Evolutionary conservation across 495 filamentous ascomycete genomes (phyloP).

Genomic region (Talaromyces proteolyticus): DNA sequence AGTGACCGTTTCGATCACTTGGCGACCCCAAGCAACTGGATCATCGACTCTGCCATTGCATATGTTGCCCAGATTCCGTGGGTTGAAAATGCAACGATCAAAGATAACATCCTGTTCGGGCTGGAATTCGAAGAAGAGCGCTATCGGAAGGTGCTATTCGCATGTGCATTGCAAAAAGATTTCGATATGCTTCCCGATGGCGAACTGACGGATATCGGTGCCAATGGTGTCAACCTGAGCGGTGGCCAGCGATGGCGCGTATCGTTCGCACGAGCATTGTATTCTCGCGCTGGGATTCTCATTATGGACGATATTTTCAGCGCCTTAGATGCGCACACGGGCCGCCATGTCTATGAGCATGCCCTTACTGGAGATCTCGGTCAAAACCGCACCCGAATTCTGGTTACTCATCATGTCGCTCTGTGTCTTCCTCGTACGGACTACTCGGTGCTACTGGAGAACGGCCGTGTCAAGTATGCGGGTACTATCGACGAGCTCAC

Average conservation of each 20-base stretch:
- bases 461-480: too few species aligned
- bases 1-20: conserved; percentile 42
- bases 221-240: conserved; percentile 73
- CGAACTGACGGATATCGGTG: conserved; percentile 67
- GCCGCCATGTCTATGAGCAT: conserved; percentile 67
- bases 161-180: conserved; percentile 65
- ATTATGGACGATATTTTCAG: conserved; percentile 79
- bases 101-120: conserved; percentile 66
- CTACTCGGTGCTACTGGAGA: conserved; percentile 59
- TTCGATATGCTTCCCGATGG: conserved; percentile 66
- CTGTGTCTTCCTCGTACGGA: conserved; percentile 62
- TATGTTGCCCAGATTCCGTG: conserved; percentile 78
- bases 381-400: conserved; percentile 59
- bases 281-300: conserved; percentile 70
- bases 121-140: conserved; percentile 56
- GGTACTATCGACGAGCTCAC: too few species aligned
- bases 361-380: conserved; percentile 63
- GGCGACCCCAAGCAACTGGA: conserved; percentile 62
- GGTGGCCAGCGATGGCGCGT: conserved; percentile 76
- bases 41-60: conserved; percentile 58
- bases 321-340: conserved; percentile 58
- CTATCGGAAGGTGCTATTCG: conserved; percentile 57
- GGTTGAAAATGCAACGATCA: conserved; percentile 73
- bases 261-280: conserved; percentile 72
- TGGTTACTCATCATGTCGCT: conserved; percentile 75